Evolutionary conservation across 306 rosid species (phyloP).

Genomic region (Vicia villosa): DNA sequence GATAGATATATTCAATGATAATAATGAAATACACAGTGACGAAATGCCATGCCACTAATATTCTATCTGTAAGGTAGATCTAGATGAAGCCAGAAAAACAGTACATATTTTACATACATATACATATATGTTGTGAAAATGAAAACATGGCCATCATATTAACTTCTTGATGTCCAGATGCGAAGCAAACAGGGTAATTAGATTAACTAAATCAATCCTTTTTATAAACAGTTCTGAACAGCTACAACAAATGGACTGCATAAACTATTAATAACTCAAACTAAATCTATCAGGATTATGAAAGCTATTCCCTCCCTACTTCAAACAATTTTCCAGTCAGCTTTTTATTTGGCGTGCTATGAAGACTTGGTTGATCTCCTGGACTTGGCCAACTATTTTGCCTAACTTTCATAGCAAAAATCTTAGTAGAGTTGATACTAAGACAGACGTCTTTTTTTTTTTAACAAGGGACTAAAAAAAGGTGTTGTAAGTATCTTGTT

Average conservation of each 20-base stretch:
- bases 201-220: slow-evolving; percentile 19
- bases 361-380: neutral
- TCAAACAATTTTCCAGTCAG: neutral
- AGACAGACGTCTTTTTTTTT: neutral
- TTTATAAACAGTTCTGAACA: neutral
- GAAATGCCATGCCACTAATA: slow-evolving; percentile 9
- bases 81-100: slow-evolving; percentile 4
- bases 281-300: neutral
- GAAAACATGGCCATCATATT: slow-evolving; percentile 1
- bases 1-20: neutral
- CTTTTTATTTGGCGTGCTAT: neutral
- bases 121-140: neutral
- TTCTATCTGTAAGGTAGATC: slow-evolving; percentile 7
- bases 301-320: neutral
- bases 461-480: slow-evolving; percentile 1
- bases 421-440: slow-evolving; percentile 6
- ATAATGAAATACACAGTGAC: slow-evolving; percentile 14
- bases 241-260: slow-evolving; percentile 14
- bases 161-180: neutral
- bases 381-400: neutral
- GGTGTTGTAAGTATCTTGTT: neutral
- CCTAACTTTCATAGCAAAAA: slow-evolving; percentile 14
- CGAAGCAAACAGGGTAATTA: neutral
- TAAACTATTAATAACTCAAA: slow-evolving; percentile 14
- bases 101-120: no score